phyloP scores from a whole-genome alignment of 2,329 filamentous ascomycete genomes.

The Fusarium guadeloupense region DNA sequence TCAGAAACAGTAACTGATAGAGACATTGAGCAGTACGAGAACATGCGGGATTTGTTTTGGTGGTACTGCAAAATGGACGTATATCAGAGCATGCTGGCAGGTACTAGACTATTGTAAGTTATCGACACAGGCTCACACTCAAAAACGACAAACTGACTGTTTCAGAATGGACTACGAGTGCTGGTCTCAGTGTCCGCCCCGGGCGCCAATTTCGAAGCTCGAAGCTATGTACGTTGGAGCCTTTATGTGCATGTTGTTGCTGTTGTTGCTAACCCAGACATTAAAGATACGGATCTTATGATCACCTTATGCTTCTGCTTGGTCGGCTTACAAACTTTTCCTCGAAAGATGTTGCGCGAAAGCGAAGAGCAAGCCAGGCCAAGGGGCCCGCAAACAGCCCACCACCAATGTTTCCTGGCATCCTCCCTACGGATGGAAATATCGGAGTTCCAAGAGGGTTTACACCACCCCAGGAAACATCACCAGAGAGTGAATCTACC shows the following conservation, averaged over 20 bases:
- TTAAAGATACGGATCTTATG: constrained; percentile 82
- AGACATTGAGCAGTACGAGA: constrained; percentile 83
- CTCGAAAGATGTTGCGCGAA: constrained; percentile 79
- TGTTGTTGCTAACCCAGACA: constrained; percentile 38
- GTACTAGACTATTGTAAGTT: constrained; percentile 83
- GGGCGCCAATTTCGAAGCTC: constrained; percentile 78
- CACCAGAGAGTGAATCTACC: constrained; percentile 54
- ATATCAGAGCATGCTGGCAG: constrained; percentile 89
- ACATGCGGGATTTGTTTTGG: constrained; percentile 89
- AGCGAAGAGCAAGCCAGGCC: constrained; percentile 67
- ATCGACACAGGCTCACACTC: neutral
- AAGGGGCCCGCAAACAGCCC: constrained; percentile 44
- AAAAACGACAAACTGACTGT: constrained; percentile 28
- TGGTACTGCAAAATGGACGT: constrained; percentile 96
- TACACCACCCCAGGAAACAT: constrained; percentile 57
- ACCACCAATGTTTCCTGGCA: constrained; percentile 62
- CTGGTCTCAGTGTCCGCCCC: constrained; percentile 89
- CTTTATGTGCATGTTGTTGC: too few relatives aligned
- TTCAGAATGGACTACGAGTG: constrained; percentile 78
- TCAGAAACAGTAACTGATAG: constrained; percentile 53
- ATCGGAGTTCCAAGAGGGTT: constrained; percentile 65
- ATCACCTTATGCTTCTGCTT: constrained; percentile 85
- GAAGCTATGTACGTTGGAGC: constrained; percentile 70
- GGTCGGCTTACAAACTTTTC: constrained; percentile 83
- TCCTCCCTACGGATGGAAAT: constrained; percentile 62